Base-by-base conservation (phyloP, 352 stramenopile species). In the Phytopythium kandeliae region DNA sequence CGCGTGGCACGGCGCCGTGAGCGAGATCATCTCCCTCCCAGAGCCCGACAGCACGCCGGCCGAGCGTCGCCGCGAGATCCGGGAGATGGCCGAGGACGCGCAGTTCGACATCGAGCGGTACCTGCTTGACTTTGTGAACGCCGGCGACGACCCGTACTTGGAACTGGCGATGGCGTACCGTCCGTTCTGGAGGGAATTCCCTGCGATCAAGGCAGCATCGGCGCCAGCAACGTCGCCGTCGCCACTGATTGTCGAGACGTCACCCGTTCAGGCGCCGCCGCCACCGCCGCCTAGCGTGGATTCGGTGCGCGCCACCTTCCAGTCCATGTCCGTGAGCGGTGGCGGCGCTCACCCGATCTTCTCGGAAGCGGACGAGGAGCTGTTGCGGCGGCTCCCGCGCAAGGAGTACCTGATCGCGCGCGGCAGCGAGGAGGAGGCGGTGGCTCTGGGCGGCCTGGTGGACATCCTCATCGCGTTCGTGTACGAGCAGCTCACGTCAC, bases 91-190 rank as follows among this genome's bases (percentile, higher is more conserved):
- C 3, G 97, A 99, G 68, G 74, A 97, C 46, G 53, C 80, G 33
- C 86, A 97, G 37, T 99, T 99, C 71, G 86, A 98, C 67, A 47
- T 86, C 10, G 96, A 98, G 58, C 85, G 96, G 28, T 99, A 99
- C 58, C 71, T 98, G 17, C 80, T 92, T 50, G 97, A 99, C 71
- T 93, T 95, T 44, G 63, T 90, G 25, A 82, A 97, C 41, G 74
- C 80, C 24, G 48, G 74, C 19, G 91, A 98, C 34, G 96, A 99
- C 67, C 91, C 96, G 58, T 86, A 99, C 48, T 98, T 94, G 43
- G 54, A 87, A 24, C 59, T 91, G 22, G 92, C 95, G 0, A 93
- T 98, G 74, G 42, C 57, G 0, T 97, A 91, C 63, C 62, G 77
- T 40, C 88, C 93, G 11, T 96, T 97, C 56, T 99, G 96, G 96